Percentiles rank a stretch among this genome's conserved stretches.
phyloP scores from a whole-genome alignment of 495 filamentous ascomycete genomes.

The Tricharina praecox region DNA sequence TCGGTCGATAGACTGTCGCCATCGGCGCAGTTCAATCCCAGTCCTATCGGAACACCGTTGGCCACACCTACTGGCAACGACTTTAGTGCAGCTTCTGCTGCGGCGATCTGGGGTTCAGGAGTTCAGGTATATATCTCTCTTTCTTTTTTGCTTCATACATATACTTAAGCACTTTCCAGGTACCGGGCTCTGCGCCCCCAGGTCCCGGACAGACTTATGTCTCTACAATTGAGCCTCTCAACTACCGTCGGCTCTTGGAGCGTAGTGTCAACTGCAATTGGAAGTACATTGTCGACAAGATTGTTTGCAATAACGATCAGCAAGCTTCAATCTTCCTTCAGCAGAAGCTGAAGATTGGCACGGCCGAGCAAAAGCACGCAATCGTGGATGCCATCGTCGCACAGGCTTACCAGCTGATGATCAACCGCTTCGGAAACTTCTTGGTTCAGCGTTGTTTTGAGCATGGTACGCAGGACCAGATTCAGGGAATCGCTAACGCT shows the following conservation, averaged over 20 bases:
- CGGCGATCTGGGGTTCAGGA: slow-evolving; percentile 2
- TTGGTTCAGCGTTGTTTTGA: slow-evolving; percentile 97
- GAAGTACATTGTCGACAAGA: slow-evolving; percentile 99
- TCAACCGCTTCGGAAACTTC: slow-evolving; percentile 97
- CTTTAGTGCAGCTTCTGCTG: slow-evolving; percentile 1
- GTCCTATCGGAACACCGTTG: slow-evolving; percentile 47
- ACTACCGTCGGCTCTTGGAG: slow-evolving; percentile 88
- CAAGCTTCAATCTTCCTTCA: slow-evolving; percentile 97
- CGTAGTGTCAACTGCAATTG: slow-evolving; percentile 95
- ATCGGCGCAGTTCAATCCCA: slow-evolving; percentile 33
- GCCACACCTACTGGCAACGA: background rate
- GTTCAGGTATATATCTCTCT: slow-evolving; percentile 6
- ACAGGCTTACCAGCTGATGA: slow-evolving; percentile 89
- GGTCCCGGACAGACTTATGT: slow-evolving; percentile 67
- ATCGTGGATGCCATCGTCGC: slow-evolving; percentile 93
- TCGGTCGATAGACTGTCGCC: background rate
- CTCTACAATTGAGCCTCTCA: slow-evolving; percentile 79
- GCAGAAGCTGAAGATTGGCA: slow-evolving; percentile 96
- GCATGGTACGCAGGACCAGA: slow-evolving; percentile 88
- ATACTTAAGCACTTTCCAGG: background rate
- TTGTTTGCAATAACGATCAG: slow-evolving; percentile 97
- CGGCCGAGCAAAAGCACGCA: slow-evolving; percentile 85
- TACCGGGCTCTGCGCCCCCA: slow-evolving; percentile 28
- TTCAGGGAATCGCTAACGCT: slow-evolving; percentile 82
- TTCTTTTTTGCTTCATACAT: background rate